These are phyloP conservation scores for Chloranthus sessilifolius DNA, from an alignment of 164 flowering plant genomes.

Conservation along the genomic window DNA sequence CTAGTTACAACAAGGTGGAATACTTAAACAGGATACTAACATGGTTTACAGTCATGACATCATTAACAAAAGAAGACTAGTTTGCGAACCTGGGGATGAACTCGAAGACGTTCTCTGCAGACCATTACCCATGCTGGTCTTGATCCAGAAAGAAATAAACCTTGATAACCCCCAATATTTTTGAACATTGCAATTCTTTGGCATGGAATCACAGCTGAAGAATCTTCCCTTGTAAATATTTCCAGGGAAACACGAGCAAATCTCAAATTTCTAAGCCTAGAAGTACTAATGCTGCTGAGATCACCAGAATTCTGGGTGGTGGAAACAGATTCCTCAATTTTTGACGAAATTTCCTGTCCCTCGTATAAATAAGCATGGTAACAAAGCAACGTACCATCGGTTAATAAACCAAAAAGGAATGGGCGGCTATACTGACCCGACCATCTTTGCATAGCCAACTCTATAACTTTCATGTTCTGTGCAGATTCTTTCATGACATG, in stretches of 20 bases:
- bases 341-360: slow-evolving; percentile 53
- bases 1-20: too few species aligned
- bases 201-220: slow-evolving; percentile 30
- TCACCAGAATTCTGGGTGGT: slow-evolving; percentile 30
- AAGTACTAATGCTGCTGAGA: slow-evolving; percentile 37
- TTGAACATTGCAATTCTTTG: slow-evolving; percentile 65
- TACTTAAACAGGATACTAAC: too few species aligned
- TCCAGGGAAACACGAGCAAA: slow-evolving; percentile 73
- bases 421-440: slow-evolving; percentile 76
- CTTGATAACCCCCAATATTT: slow-evolving; percentile 82
- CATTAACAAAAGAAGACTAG: neutral
- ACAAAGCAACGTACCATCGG: slow-evolving; percentile 90
- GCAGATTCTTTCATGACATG: slow-evolving; percentile 53
- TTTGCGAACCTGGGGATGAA: slow-evolving; percentile 89
- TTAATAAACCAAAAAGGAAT: slow-evolving; percentile 71
- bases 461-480: slow-evolving; percentile 64
- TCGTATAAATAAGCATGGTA: slow-evolving; percentile 93
- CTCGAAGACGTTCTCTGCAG: slow-evolving; percentile 84
- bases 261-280: slow-evolving; percentile 85
- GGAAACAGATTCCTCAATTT: slow-evolving; percentile 51
- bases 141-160: slow-evolving; percentile 87
- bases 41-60: too few species aligned
- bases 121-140: slow-evolving; percentile 95
- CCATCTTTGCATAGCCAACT: slow-evolving; percentile 94
- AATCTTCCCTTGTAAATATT: slow-evolving; percentile 65